Evolutionary conservation across 805 yeast species (phyloP).

Genomic region (Kuraishia hungarica): DNA sequence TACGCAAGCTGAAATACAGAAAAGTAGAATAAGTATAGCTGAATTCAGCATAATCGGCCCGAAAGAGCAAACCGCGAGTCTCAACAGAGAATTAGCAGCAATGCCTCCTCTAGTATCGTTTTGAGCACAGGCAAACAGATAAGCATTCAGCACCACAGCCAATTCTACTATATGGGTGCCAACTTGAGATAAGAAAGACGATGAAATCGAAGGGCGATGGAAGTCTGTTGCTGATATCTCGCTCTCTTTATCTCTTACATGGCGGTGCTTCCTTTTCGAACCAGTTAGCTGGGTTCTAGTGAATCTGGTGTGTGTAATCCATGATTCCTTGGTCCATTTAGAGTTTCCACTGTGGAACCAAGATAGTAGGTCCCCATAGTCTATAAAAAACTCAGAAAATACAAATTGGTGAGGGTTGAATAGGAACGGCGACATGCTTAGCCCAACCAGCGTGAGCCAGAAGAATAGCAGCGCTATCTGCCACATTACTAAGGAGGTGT

Average conservation of each 20-base stretch:
- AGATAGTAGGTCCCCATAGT: slow-evolving; percentile 45
- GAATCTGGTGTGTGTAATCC: slow-evolving; percentile 42
- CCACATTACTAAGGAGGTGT: slow-evolving; percentile 59
- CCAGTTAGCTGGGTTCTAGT: slow-evolving; percentile 50
- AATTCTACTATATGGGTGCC: slow-evolving; percentile 28
- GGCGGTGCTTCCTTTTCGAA: slow-evolving; percentile 32
- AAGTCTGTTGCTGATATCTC: slow-evolving; percentile 32
- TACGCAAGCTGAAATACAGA: slow-evolving; percentile 32
- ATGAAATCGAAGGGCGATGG: slow-evolving; percentile 37
- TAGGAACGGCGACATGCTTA: slow-evolving; percentile 63
- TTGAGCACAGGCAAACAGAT: slow-evolving; percentile 45
- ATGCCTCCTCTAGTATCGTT: slow-evolving; percentile 26
- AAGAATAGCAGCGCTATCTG: slow-evolving; percentile 50
- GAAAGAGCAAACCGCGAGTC: slow-evolving; percentile 34
- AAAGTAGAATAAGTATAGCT: slow-evolving; percentile 28
- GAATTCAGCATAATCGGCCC: slow-evolving; percentile 41
- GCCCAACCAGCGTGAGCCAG: slow-evolving; percentile 61
- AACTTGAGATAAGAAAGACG: slow-evolving; percentile 31
- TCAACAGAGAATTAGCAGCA: slow-evolving; percentile 31
- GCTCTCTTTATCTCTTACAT: slow-evolving; percentile 23
- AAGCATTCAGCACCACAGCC: slow-evolving; percentile 32
- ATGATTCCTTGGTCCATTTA: slow-evolving; percentile 21
- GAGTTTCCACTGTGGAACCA: slow-evolving; percentile 50
- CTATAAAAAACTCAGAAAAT: slow-evolving; percentile 61
- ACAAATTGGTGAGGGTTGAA: slow-evolving; percentile 75